phyloP scores from a whole-genome alignment of 495 filamentous ascomycete species.

The Tuber magnatum region DNA sequence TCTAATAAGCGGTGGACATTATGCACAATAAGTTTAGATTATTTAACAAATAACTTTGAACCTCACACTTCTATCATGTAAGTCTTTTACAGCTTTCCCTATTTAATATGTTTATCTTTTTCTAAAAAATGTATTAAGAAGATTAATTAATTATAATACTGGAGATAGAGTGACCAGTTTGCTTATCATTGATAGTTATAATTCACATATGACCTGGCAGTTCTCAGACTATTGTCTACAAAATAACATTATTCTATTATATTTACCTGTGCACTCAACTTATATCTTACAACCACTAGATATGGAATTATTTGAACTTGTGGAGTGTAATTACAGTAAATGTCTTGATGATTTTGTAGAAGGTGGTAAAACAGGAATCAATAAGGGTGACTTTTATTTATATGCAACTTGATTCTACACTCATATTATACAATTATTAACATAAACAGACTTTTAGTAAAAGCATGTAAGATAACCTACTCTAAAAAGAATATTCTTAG shows the following conservation, averaged over 20 bases:
- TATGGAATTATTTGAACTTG: constrained; percentile 12
- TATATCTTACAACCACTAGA: constrained; percentile 23
- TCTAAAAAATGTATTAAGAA: too few relatives aligned
- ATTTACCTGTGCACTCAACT: constrained; percentile 14
- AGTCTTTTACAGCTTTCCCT: background rate
- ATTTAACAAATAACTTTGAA: constrained; percentile 11
- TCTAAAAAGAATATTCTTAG: too few relatives aligned
- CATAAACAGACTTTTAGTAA: too few relatives aligned
- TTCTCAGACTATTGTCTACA: constrained; percentile 15
- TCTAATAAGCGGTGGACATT: constrained; percentile 13
- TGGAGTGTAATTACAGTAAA: constrained; percentile 1
- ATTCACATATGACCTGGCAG: constrained; percentile 9
- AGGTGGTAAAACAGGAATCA: constrained; percentile 6
- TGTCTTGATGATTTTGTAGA: constrained; percentile 7
- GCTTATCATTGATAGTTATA: constrained; percentile 20
- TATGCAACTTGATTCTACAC: background rate
- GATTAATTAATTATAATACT: background rate
- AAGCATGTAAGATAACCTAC: too few relatives aligned
- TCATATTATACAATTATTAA: too few relatives aligned
- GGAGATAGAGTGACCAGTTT: constrained; percentile 2
- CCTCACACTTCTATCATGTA: background rate
- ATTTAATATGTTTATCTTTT: too few relatives aligned
- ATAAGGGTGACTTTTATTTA: constrained; percentile 7
- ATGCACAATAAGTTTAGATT: constrained; percentile 11
- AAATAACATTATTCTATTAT: constrained; percentile 9